Conservation (phyloP, 2,329 filamentous ascomycete genomes). For the Fusarium floridanum region DNA sequence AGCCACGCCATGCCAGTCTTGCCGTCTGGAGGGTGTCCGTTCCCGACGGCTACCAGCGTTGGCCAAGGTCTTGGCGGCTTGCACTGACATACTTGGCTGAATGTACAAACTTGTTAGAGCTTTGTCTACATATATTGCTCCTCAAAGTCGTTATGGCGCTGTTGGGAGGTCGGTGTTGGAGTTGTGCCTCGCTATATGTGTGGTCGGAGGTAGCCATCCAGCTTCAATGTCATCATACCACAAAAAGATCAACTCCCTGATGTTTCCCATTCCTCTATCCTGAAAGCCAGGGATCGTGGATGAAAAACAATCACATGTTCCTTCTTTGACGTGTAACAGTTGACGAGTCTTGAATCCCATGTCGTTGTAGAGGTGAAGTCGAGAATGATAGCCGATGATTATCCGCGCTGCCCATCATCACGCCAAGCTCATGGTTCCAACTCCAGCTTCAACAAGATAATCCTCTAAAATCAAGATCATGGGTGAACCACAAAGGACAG, state of each 20-base stretch:
- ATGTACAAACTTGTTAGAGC: rapidly evolving
- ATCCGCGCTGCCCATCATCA: constrained; percentile 34
- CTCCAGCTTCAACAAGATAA: constrained; percentile 21
- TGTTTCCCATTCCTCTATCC: neutral
- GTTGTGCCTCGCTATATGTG: neutral
- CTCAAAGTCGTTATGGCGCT: neutral
- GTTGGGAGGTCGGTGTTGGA: neutral
- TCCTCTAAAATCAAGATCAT: constrained; percentile 34
- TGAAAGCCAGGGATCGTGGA: neutral
- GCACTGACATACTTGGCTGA: no score
- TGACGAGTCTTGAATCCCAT: neutral
- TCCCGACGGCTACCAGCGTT: neutral
- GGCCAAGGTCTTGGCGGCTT: neutral
- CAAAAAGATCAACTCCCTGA: neutral
- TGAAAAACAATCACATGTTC: neutral
- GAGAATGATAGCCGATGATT: constrained; percentile 37
- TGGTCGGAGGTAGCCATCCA: neutral
- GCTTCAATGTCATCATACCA: neutral
- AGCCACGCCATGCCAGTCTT: neutral
- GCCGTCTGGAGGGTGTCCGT: neutral
- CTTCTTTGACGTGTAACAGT: neutral
- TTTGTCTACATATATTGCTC: neutral
- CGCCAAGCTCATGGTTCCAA: constrained; percentile 19
- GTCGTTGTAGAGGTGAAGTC: neutral
- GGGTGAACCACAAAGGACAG: constrained; percentile 48